Evolutionary conservation across 2,329 filamentous ascomycete genomes (phyloP).

Genomic region (Talaromyces atroroseus): DNA sequence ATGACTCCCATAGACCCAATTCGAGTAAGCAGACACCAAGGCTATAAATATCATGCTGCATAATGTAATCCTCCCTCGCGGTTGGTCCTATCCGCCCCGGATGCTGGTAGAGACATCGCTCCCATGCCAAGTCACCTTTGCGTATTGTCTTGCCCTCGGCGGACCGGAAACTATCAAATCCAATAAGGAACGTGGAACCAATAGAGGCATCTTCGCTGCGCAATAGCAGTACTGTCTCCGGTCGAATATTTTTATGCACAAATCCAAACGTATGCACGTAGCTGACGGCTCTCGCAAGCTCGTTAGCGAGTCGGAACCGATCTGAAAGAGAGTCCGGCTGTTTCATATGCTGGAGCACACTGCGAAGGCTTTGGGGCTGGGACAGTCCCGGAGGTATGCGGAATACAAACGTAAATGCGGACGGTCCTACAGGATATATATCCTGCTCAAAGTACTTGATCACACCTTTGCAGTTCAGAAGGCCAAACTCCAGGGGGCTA

Average conservation of each 20-base stretch:
- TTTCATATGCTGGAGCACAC: slow-evolving; percentile 18
- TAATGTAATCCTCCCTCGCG: slow-evolving; percentile 38
- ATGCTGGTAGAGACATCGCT: slow-evolving; percentile 49
- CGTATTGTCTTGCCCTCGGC: slow-evolving; percentile 28
- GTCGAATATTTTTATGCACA: slow-evolving; percentile 33
- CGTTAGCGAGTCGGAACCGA: slow-evolving; percentile 25
- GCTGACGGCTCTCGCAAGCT: slow-evolving; percentile 24
- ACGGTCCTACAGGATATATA: no score
- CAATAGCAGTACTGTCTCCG: slow-evolving; percentile 29
- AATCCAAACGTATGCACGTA: slow-evolving; percentile 25
- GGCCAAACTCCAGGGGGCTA: slow-evolving; percentile 17
- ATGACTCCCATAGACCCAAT: slow-evolving; percentile 36
- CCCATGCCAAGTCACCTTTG: slow-evolving; percentile 35
- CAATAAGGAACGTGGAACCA: slow-evolving; percentile 34
- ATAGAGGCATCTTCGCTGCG: slow-evolving; percentile 17
- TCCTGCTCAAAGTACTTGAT: no score
- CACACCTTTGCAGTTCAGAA: slow-evolving; percentile 19
- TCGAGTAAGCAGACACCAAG: slow-evolving; percentile 52
- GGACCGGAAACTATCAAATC: slow-evolving; percentile 41
- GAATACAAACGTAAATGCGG: neutral
- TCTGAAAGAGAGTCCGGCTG: slow-evolving; percentile 21
- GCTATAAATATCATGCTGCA: slow-evolving; percentile 55
- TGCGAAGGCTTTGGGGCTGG: slow-evolving; percentile 15
- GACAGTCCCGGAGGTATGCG: neutral
- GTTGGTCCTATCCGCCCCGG: slow-evolving; percentile 42